Conservation (phyloP, 192 early-diverging fungal species). For the Backusella australiensis region DNA sequence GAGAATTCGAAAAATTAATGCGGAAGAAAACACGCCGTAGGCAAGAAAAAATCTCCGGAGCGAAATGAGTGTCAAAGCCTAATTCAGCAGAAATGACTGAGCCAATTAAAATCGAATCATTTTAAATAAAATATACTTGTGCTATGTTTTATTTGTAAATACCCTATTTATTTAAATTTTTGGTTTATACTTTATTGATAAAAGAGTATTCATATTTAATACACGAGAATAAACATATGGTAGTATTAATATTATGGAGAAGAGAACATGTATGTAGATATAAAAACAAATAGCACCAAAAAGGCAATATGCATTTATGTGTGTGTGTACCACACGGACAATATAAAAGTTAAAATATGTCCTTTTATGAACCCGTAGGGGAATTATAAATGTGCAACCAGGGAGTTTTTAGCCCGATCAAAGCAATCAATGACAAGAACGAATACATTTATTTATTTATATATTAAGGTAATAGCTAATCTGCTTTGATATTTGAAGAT, state of each 20-base stretch:
- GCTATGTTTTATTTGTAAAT: neutral
- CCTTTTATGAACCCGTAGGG: neutral
- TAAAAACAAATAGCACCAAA: neutral
- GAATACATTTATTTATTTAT: neutral
- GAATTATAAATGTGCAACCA: neutral
- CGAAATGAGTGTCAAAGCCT: slow-evolving; percentile 3
- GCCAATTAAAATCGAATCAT: neutral
- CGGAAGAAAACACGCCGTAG: neutral
- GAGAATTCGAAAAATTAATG: neutral
- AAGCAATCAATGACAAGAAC: neutral
- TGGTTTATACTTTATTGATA: too few species aligned
- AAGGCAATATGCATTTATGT: neutral
- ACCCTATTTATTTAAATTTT: neutral
- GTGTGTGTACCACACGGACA: neutral
- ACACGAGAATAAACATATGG: neutral
- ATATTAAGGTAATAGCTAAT: neutral
- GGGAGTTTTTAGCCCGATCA: neutral
- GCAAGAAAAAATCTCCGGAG: neutral
- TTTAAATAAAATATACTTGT: neutral
- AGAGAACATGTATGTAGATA: neutral
- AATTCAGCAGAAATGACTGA: neutral
- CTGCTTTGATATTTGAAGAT: neutral
- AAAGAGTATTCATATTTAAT: too few species aligned
- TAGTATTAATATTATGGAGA: neutral
- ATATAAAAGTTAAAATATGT: neutral